phyloP scores from a whole-genome alignment of 768 basidiomycete species.

The Leccinum variicolor region DNA sequence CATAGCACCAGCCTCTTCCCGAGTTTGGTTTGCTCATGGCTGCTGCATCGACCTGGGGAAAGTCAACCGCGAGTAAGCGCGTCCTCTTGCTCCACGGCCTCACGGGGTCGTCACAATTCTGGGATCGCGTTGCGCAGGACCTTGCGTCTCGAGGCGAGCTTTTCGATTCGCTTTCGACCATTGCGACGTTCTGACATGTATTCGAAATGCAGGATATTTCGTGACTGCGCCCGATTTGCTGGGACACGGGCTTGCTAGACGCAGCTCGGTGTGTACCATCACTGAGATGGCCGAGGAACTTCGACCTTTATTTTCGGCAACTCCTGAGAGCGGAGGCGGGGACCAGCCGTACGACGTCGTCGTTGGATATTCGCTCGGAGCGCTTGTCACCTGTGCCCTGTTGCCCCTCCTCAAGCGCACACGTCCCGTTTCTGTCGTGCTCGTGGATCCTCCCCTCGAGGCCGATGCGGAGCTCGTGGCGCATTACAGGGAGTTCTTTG shows the following conservation, averaged over 20 bases:
- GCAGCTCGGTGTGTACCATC: slow-evolving; percentile 12
- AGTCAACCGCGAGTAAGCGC: slow-evolving; percentile 13
- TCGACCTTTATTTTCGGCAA: slow-evolving; percentile 5
- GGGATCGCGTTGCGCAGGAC: slow-evolving; percentile 12
- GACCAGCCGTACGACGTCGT: slow-evolving; percentile 11
- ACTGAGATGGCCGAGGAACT: slow-evolving; percentile 11
- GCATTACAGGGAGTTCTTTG: not conserved
- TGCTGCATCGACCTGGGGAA: slow-evolving; percentile 16
- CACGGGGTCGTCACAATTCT: slow-evolving; percentile 9
- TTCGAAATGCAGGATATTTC: slow-evolving; percentile 17
- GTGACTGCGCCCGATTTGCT: slow-evolving; percentile 24
- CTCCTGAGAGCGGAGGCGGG: not conserved
- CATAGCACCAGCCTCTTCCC: not conserved
- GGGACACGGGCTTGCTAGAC: slow-evolving; percentile 15
- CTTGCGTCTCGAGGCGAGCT: slow-evolving; percentile 17
- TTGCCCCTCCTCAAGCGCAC: slow-evolving; percentile 12
- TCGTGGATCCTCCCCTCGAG: slow-evolving; percentile 20
- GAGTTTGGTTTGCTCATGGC: not conserved
- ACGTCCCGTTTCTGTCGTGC: slow-evolving; percentile 8
- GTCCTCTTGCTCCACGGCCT: slow-evolving; percentile 22
- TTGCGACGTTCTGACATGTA: not conserved
- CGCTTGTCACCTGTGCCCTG: slow-evolving; percentile 8
- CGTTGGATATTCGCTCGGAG: slow-evolving; percentile 24
- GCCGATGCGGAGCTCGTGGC: not conserved
- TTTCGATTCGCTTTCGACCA: not conserved